phyloP scores from a whole-genome alignment of 257 asterid genomes.

The Primulina eburnea region DNA sequence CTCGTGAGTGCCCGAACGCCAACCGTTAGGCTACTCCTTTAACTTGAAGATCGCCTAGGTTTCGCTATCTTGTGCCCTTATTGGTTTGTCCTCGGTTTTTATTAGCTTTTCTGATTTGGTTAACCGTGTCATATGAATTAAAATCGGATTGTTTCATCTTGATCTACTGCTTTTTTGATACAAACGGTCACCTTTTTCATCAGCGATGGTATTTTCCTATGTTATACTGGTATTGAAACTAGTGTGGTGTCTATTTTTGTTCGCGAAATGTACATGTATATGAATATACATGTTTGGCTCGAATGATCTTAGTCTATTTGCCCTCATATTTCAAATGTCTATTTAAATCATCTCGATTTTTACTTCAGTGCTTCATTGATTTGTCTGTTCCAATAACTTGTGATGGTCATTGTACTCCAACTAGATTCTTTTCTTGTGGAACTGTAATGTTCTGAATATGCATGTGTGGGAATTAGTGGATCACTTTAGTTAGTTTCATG shows the following conservation, averaged over 20 bases:
- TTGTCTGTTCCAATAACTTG: not conserved
- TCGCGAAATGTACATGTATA: not conserved
- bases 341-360: too few relatives aligned
- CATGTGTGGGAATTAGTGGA: not conserved
- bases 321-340: not conserved
- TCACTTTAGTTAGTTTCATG: not conserved
- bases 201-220: not conserved
- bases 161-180: not conserved
- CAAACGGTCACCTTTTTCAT: not conserved
- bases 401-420: not conserved
- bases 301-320: not conserved
- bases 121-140: not conserved
- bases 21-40: not conserved
- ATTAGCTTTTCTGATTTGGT: not conserved
- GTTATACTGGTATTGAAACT: not conserved
- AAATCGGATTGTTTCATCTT: not conserved
- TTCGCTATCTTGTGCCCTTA: not conserved
- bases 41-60: not conserved
- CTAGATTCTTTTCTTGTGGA: not conserved
- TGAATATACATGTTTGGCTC: not conserved
- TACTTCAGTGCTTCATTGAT: not conserved
- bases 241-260: not conserved
- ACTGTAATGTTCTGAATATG: not conserved
- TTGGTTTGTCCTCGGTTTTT: not conserved
- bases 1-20: slow-evolving; percentile 17